Conservation (phyloP, 1,284 basidiomycete species). For the Fistulina hepatica region DNA sequence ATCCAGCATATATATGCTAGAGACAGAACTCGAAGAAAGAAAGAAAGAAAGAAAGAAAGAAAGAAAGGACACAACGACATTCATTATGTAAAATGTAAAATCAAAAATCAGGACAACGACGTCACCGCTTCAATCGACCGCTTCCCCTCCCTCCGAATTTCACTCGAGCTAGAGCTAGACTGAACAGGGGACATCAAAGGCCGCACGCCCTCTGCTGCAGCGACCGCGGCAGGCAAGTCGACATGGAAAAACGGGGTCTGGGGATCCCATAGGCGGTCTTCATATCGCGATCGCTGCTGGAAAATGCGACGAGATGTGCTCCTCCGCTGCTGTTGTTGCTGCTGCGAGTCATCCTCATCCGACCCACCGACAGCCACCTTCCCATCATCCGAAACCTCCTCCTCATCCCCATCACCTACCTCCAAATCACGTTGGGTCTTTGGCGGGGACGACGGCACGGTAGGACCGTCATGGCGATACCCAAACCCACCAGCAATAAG, state of each 20-base stretch:
- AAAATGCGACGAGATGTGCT: not conserved
- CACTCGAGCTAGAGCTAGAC: too few species aligned
- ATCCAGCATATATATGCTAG: too few species aligned
- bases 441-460: conserved; percentile 25
- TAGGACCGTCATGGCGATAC: conserved; percentile 34
- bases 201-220: conserved; percentile 66
- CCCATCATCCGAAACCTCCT: conserved; percentile 24
- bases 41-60: too few species aligned
- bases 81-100: too few species aligned
- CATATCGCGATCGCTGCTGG: conserved; percentile 28
- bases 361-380: too few species aligned
- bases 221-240: conserved; percentile 65
- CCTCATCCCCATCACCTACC: conserved; percentile 20
- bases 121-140: too few species aligned
- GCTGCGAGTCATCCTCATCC: not conserved
- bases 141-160: too few species aligned
- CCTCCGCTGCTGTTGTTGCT: conserved; percentile 12
- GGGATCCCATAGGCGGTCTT: too few species aligned
- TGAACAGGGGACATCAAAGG: too few species aligned
- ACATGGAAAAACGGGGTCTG: conserved; percentile 85
- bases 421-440: conserved; percentile 11
- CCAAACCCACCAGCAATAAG: conserved; percentile 86
- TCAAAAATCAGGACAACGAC: too few species aligned
- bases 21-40: too few species aligned
- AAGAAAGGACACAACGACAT: too few species aligned